Percentiles rank a stretch among this genome's conserved stretches.
Conservation (phyloP, 2,329 filamentous ascomycete genomes). For the Ceratocystis alfenasii region DNA sequence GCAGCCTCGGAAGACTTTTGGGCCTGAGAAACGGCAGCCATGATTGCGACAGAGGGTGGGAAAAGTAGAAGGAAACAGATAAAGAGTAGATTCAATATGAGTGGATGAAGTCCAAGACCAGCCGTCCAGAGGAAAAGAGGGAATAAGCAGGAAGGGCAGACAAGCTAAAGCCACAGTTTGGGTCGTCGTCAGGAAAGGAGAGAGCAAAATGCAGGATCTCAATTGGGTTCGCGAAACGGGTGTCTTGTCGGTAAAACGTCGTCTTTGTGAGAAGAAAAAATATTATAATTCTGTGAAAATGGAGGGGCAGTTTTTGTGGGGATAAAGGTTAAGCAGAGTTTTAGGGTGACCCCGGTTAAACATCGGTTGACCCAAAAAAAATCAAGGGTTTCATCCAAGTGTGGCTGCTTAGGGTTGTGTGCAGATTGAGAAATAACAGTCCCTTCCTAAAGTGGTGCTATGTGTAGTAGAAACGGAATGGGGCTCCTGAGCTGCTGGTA, state of each 20-base stretch:
- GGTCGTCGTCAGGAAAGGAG: background rate
- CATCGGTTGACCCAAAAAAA: background rate
- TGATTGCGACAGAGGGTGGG: constrained; percentile 24
- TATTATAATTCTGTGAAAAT: constrained; percentile 22
- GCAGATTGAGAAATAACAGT: background rate
- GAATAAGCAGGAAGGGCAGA: background rate
- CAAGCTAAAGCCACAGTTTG: constrained; percentile 5
- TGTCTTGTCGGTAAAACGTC: constrained; percentile 5
- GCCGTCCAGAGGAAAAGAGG: background rate
- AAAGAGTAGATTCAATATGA: background rate
- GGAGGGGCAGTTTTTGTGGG: constrained; percentile 22
- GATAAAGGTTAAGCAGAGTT: constrained; percentile 17
- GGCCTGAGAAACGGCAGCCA: constrained; percentile 30
- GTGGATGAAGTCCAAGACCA: background rate
- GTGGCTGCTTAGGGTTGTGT: background rate
- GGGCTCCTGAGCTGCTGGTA: no score
- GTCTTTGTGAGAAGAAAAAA: constrained; percentile 17
- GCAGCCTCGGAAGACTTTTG: constrained; percentile 30
- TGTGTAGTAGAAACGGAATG: no score
- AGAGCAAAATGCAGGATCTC: constrained; percentile 13
- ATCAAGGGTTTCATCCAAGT: background rate
- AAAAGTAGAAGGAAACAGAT: background rate
- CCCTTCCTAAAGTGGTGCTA: no score
- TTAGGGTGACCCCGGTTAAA: constrained; percentile 21
- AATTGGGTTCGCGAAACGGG: constrained; percentile 15